phyloP scores from a whole-genome alignment of 768 basidiomycete genomes.

The Mrakia gelida region DNA sequence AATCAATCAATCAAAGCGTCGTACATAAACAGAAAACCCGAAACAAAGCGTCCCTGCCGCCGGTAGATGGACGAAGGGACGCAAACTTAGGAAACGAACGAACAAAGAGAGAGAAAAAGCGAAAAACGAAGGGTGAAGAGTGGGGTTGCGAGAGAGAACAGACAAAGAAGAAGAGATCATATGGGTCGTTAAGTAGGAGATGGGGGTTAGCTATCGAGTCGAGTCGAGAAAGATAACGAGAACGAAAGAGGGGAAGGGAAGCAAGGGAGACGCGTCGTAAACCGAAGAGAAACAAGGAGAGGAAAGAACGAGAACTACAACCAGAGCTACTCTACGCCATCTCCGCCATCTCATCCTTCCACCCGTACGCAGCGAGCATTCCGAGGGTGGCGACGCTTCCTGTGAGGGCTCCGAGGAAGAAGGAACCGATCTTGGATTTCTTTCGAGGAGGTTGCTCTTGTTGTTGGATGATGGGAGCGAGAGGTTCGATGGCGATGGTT shows the following conservation, averaged over 20 bases:
- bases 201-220: not conserved
- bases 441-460: not conserved
- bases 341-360: not conserved
- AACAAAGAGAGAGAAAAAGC: too few species aligned
- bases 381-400: conserved; percentile 8
- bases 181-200: not conserved
- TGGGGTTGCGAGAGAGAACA: too few species aligned
- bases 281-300: not conserved
- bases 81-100: too few species aligned
- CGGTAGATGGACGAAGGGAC: too few species aligned
- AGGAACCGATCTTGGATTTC: not conserved
- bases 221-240: not conserved
- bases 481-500: not conserved
- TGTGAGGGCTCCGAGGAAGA: conserved; percentile 11
- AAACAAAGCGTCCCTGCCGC: too few species aligned
- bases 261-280: not conserved
- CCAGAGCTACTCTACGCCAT: too few species aligned
- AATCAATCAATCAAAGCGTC: too few species aligned
- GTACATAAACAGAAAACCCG: too few species aligned
- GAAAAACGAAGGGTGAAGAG: too few species aligned
- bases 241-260: not conserved
- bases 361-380: conserved; percentile 7
- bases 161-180: not conserved
- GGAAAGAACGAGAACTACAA: not conserved
- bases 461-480: not conserved